A percentile compares a stretch with the other conserved stretches of the same genome.
Conservation (phyloP, 2,329 filamentous ascomycete genomes). For the Raffaelea arxii region DNA sequence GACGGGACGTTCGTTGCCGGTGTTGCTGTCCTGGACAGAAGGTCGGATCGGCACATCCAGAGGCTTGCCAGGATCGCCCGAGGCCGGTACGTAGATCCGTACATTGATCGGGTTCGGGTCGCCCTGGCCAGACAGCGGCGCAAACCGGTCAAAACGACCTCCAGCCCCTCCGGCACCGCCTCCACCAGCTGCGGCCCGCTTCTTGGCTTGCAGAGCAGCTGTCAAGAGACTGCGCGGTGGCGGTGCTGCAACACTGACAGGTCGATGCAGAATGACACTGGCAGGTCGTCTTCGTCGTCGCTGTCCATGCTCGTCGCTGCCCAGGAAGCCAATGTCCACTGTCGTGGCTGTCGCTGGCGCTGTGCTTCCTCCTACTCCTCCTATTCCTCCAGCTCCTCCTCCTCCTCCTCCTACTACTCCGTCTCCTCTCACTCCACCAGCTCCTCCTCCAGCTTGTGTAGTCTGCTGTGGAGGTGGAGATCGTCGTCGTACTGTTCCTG, state of each 20-base stretch:
- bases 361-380: not conserved
- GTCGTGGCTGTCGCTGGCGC: not conserved
- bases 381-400: not conserved
- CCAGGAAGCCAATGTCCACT: conserved; percentile 22
- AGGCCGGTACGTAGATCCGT: conserved; percentile 68
- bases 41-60: conserved; percentile 64
- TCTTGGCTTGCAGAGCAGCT: conserved; percentile 62
- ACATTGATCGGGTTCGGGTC: conserved; percentile 67
- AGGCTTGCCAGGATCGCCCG: conserved; percentile 51
- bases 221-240: conserved; percentile 64
- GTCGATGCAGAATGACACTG: too few species aligned
- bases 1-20: conserved; percentile 45
- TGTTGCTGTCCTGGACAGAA: conserved; percentile 44
- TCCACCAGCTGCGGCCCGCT: conserved; percentile 56
- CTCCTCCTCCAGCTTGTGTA: too few species aligned
- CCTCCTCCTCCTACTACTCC: not conserved
- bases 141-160: conserved; percentile 72
- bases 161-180: too few species aligned
- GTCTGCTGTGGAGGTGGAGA: conserved; percentile 33
- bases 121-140: conserved; percentile 65
- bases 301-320: conserved; percentile 24
- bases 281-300: not conserved
- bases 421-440: too few species aligned
- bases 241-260: conserved; percentile 38
- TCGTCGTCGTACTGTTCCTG: conserved; percentile 55